Evolutionary conservation across 2,329 filamentous ascomycete genomes (phyloP).

Genomic region (Calonectria pseudoreteaudii): DNA sequence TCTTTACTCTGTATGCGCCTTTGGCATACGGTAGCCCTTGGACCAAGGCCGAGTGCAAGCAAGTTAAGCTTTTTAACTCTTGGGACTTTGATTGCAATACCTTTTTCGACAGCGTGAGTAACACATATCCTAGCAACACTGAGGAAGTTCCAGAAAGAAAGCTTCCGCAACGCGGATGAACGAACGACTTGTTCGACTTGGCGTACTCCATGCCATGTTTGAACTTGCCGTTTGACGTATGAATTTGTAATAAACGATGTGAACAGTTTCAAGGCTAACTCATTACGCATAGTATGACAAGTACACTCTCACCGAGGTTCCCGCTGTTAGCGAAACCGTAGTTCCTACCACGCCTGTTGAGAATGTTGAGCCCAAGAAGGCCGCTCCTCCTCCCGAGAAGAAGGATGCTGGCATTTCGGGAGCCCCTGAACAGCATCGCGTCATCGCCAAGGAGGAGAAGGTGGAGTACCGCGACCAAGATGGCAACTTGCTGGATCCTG

Average conservation of each 20-base stretch:
- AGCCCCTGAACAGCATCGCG: constrained; percentile 61
- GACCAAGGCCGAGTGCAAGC: constrained; percentile 89
- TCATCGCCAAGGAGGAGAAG: constrained; percentile 77
- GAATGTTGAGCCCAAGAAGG: constrained; percentile 41
- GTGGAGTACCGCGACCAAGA: constrained; percentile 96
- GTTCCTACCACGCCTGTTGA: constrained; percentile 46
- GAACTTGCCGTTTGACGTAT: constrained; percentile 20
- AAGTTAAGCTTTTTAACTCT: constrained; percentile 85
- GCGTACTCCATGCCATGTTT: constrained; percentile 19
- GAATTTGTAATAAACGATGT: background rate
- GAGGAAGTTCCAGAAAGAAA: constrained; percentile 50
- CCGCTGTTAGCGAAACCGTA: constrained; percentile 40
- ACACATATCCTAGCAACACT: constrained; percentile 57
- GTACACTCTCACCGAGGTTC: constrained; percentile 50
- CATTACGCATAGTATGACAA: constrained; percentile 58
- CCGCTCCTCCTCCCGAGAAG: constrained; percentile 39
- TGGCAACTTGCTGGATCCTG: constrained; percentile 86
- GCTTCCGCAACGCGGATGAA: constrained; percentile 42
- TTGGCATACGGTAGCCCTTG: constrained; percentile 93
- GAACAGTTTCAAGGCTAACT: constrained; percentile 31
- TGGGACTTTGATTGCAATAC: constrained; percentile 99
- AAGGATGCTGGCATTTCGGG: constrained; percentile 57
- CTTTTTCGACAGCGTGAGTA: constrained; percentile 87
- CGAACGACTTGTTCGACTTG: constrained; percentile 19
- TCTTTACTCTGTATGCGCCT: constrained; percentile 88